A percentile compares a stretch with the other conserved stretches of the same genome.
Conservation (phyloP, 305 asterid species). For the Fraxinus ornus region DNA sequence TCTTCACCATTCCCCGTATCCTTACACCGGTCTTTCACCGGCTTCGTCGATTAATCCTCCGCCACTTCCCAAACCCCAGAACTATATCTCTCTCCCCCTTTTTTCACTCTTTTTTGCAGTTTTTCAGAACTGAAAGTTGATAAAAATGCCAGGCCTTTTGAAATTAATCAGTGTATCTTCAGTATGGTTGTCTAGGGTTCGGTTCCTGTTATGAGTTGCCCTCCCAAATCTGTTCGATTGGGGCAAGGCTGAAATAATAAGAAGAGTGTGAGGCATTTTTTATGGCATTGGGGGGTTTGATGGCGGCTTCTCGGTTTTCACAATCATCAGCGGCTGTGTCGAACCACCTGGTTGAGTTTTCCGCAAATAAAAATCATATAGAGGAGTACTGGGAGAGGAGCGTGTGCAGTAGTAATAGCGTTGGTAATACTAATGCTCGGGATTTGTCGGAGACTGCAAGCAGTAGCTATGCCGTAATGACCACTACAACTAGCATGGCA, state of each 20-base stretch:
- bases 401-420: constrained; percentile 31
- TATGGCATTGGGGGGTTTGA: constrained; percentile 99
- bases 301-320: constrained; percentile 75
- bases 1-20: constrained; percentile 34
- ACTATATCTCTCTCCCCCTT: constrained; percentile 5
- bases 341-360: constrained; percentile 59
- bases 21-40: constrained; percentile 55
- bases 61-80: constrained; percentile 21
- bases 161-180: constrained; percentile 25
- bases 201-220: constrained; percentile 63
- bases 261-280: constrained; percentile 35
- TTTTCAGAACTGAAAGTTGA: constrained; percentile 21
- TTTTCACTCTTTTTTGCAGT: constrained; percentile 19
- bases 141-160: constrained; percentile 12
- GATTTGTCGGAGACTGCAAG: constrained; percentile 66
- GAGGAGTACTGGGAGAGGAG: constrained; percentile 56
- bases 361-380: constrained; percentile 43
- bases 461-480: constrained; percentile 58
- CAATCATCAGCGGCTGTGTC: constrained; percentile 58
- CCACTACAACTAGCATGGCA: constrained; percentile 82
- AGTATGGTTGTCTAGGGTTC: constrained; percentile 39
- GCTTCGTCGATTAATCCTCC: constrained; percentile 58
- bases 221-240: constrained; percentile 72
- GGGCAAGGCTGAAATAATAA: constrained; percentile 67
- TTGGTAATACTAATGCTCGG: constrained; percentile 38